Evolutionary conservation across 2,329 filamentous ascomycete species (phyloP).

Genomic region (Lizonia empirigonia): DNA sequence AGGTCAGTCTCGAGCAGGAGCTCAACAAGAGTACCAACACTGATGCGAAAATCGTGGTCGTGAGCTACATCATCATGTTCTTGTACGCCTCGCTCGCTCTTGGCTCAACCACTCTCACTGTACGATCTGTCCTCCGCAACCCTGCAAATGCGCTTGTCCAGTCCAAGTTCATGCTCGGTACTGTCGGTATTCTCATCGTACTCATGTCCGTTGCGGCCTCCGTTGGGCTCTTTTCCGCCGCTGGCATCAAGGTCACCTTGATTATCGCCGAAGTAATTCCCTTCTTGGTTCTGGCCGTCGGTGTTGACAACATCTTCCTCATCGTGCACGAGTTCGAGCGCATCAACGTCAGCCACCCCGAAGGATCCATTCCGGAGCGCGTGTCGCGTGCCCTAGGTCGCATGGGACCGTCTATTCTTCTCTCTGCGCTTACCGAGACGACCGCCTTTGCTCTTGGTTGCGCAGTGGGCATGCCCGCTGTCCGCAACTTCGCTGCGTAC

Average conservation of each 20-base stretch:
- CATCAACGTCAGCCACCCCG: conserved; percentile 88
- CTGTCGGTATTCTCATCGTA: conserved; percentile 92
- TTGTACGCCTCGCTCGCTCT: conserved; percentile 92
- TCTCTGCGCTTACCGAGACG: conserved; percentile 94
- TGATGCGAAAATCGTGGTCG: conserved; percentile 92
- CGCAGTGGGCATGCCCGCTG: conserved; percentile 96
- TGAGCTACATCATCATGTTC: conserved; percentile 99
- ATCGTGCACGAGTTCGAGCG: conserved; percentile 98
- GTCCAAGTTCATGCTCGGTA: conserved; percentile 95
- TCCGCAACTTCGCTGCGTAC: conserved; percentile 96
- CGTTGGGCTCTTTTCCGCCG: conserved; percentile 90
- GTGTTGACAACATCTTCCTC: conserved; percentile 98
- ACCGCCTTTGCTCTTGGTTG: conserved; percentile 90
- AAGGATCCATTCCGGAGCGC: conserved; percentile 83
- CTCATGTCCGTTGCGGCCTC: conserved; percentile 97
- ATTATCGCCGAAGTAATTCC: conserved; percentile 99
- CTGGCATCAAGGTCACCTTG: conserved; percentile 89
- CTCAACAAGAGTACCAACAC: conserved; percentile 98
- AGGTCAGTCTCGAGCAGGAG: conserved; percentile 93
- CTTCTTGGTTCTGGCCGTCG: conserved; percentile 93
- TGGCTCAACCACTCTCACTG: conserved; percentile 81
- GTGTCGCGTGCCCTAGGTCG: conserved; percentile 88
- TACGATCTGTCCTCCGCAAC: conserved; percentile 78
- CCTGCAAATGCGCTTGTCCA: conserved; percentile 86
- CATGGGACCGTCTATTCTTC: conserved; percentile 94